Conservation (phyloP, 257 asterid genomes). For the Buddleja alternifolia region DNA sequence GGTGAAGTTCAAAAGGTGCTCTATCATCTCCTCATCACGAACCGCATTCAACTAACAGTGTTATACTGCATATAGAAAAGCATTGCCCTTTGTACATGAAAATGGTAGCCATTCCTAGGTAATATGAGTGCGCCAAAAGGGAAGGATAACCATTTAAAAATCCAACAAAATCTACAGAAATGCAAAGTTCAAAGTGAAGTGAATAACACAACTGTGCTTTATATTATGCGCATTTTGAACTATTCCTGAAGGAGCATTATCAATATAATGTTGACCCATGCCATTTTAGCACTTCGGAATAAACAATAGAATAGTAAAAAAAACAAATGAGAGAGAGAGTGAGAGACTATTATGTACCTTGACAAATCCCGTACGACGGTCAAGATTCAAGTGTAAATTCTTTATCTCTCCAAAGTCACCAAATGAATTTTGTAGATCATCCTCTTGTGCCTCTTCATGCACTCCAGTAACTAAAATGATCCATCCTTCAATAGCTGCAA, state of each 20-base stretch:
- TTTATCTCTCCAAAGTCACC: conserved; percentile 92
- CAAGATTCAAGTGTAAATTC: conserved; percentile 94
- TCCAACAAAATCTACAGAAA: neutral
- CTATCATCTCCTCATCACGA: neutral
- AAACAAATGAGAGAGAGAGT: too few species aligned
- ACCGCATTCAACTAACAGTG: neutral
- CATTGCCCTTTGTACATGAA: neutral
- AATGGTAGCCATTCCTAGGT: neutral
- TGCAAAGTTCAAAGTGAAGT: neutral
- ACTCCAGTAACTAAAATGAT: conserved; percentile 92
- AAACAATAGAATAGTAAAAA: neutral
- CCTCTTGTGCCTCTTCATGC: conserved; percentile 98
- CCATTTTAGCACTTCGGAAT: neutral
- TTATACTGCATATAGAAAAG: neutral
- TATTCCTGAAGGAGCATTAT: conserved; percentile 6
- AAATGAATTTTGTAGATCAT: conserved; percentile 75
- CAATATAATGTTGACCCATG: neutral
- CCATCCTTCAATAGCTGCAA: conserved; percentile 99
- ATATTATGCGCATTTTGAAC: too few species aligned
- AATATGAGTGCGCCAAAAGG: neutral
- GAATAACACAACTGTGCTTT: neutral
- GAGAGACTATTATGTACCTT: conserved; percentile 56
- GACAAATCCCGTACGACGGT: conserved; percentile 98
- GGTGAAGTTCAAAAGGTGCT: neutral
- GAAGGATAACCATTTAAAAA: neutral